A percentile compares a stretch with the other conserved stretches of the same genome.
Conservation (phyloP, 2,329 filamentous ascomycete species). For the Ustilaginoidea virens region DNA sequence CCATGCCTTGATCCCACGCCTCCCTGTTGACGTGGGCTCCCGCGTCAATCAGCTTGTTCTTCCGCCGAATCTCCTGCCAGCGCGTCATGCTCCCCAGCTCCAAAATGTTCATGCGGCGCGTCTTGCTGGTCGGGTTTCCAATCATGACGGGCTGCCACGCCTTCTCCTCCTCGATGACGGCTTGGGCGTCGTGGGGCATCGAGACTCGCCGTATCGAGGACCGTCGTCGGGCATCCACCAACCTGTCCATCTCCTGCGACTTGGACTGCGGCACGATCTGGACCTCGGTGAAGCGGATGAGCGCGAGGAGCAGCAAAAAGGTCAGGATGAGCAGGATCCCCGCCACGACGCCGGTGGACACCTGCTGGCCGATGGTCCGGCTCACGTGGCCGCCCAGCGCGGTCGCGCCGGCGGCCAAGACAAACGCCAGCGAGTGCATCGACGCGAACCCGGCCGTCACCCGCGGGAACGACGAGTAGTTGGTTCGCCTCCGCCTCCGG, state of each 20-base stretch:
- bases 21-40: conserved; percentile 20
- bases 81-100: conserved; percentile 53
- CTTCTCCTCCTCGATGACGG: conserved; percentile 32
- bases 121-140: conserved; percentile 54
- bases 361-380: conserved; percentile 48
- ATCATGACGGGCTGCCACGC: conserved; percentile 57
- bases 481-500: conserved; percentile 34
- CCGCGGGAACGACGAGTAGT: conserved; percentile 63
- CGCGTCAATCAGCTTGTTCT: conserved; percentile 40
- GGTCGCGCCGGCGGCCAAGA: conserved; percentile 53
- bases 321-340: conserved; percentile 51
- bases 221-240: conserved; percentile 31
- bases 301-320: conserved; percentile 41
- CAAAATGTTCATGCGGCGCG: conserved; percentile 53
- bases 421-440: conserved; percentile 53
- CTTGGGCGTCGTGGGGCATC: conserved; percentile 21
- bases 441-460: conserved; percentile 57
- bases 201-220: conserved; percentile 30
- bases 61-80: conserved; percentile 56
- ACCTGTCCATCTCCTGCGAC: conserved; percentile 36
- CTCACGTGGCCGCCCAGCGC: conserved; percentile 53
- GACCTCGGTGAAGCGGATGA: conserved; percentile 49
- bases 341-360: conserved; percentile 52
- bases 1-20: conserved; percentile 19
- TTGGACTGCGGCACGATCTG: conserved; percentile 53